Conservation (phyloP, 164 flowering plant species). For the Macadamia integrifolia region DNA sequence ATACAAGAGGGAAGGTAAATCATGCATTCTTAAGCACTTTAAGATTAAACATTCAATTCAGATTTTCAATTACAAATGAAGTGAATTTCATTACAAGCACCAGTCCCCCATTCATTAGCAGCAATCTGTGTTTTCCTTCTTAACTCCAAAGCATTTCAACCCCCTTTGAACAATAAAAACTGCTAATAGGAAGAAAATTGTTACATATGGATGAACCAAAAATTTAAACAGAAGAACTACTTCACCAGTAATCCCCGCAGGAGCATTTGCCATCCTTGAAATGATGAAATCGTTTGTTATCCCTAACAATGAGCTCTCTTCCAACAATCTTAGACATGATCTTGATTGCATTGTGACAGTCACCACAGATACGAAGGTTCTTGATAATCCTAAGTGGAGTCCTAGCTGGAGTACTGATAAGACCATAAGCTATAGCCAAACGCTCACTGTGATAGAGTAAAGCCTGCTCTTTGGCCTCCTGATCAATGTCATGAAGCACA, state of each 20-base stretch:
- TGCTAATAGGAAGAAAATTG: no score
- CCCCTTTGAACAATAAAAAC: no score
- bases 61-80: no score
- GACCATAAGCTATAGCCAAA: constrained; percentile 80
- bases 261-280: constrained; percentile 87
- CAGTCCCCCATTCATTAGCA: no score
- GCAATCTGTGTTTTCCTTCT: no score
- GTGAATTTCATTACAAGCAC: no score
- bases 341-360: constrained; percentile 89
- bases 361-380: constrained; percentile 82
- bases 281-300: constrained; percentile 83
- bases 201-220: no score
- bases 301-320: constrained; percentile 82
- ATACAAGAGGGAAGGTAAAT: no score
- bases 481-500: constrained; percentile 92
- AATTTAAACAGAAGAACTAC: background rate
- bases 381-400: constrained; percentile 75
- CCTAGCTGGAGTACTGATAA: constrained; percentile 81
- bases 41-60: no score
- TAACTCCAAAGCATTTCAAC: no score
- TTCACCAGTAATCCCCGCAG: constrained; percentile 85
- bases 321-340: constrained; percentile 89
- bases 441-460: constrained; percentile 84
- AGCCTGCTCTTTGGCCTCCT: constrained; percentile 92
- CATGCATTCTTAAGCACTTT: no score